Evolutionary conservation across 1,284 basidiomycete species (phyloP).

Genomic region (Pseudozyma thailandica): DNA sequence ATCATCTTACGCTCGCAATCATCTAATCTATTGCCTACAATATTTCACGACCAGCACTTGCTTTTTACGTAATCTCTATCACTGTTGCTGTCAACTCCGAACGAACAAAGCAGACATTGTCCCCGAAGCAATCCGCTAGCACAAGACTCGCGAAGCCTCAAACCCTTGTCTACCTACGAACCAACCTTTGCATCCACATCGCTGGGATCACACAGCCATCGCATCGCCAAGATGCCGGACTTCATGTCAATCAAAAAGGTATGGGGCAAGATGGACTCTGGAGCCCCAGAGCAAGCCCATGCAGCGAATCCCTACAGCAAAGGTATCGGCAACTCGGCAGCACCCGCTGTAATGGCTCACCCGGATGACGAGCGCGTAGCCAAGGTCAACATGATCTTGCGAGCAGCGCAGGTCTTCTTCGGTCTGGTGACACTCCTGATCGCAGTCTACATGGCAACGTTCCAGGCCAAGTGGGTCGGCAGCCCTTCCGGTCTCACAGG

Average conservation of each 20-base stretch:
- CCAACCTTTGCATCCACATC: neutral
- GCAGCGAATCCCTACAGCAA: constrained; percentile 16
- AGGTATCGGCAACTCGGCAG: constrained; percentile 37
- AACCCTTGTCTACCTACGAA: neutral
- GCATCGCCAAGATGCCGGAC: constrained; percentile 40
- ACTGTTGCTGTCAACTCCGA: no score
- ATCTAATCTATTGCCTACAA: neutral
- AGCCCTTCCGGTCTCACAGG: constrained; percentile 59
- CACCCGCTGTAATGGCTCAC: constrained; percentile 3
- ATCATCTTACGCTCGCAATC: neutral
- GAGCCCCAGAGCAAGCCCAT: constrained; percentile 10
- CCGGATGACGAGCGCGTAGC: constrained; percentile 36
- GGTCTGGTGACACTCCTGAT: constrained; percentile 49
- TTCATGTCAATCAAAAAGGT: constrained; percentile 49
- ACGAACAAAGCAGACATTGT: no score
- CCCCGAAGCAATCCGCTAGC: no score
- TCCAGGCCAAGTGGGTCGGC: constrained; percentile 58
- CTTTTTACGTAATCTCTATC: neutral
- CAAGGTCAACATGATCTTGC: constrained; percentile 40
- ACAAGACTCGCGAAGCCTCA: neutral
- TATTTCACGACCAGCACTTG: neutral
- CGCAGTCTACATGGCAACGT: constrained; percentile 54
- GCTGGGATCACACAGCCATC: neutral
- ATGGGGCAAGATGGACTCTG: constrained; percentile 46
- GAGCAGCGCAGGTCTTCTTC: constrained; percentile 47